These are phyloP conservation scores for Saksenaea oblongispora DNA, from an alignment of 371 early-diverging fungal species.

Conservation along the genomic window DNA sequence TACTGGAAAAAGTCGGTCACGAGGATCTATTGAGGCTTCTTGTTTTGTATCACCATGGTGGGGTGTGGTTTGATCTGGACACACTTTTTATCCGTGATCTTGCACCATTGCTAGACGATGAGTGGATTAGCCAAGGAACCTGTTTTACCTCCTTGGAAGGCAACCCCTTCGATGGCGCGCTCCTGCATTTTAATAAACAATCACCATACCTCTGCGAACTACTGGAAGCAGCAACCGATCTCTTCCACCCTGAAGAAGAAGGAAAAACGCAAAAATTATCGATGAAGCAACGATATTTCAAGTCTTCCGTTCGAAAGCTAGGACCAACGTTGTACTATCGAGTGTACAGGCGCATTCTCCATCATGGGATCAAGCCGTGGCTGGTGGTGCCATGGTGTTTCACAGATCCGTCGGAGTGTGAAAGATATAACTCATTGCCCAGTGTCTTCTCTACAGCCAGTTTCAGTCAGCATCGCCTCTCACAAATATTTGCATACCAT, in stretches of 20 bases:
- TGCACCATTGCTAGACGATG: constrained; percentile 38
- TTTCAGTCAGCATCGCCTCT: background rate
- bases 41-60: constrained; percentile 46
- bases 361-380: constrained; percentile 38
- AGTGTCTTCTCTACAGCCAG: constrained; percentile 1
- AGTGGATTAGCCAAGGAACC: constrained; percentile 47
- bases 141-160: constrained; percentile 36
- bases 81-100: constrained; percentile 50
- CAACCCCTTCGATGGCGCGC: constrained; percentile 29
- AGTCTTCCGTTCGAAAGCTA: background rate
- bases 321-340: constrained; percentile 22
- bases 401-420: constrained; percentile 43
- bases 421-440: constrained; percentile 20
- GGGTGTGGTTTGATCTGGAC: constrained; percentile 53
- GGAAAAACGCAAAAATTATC: background rate
- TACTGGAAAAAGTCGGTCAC: background rate
- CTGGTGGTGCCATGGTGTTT: constrained; percentile 51
- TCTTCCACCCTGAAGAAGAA: background rate
- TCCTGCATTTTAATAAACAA: constrained; percentile 36
- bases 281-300: background rate
- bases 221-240: constrained; percentile 11
- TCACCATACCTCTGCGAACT: constrained; percentile 51
- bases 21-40: constrained; percentile 32
- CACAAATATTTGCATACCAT: constrained; percentile 18
- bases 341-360: constrained; percentile 31